A percentile compares a stretch with the other conserved stretches of the same genome.
These are phyloP conservation scores for Chytridium lagenaria DNA, from an alignment of 371 early-diverging fungal species.

Conservation along the genomic window DNA sequence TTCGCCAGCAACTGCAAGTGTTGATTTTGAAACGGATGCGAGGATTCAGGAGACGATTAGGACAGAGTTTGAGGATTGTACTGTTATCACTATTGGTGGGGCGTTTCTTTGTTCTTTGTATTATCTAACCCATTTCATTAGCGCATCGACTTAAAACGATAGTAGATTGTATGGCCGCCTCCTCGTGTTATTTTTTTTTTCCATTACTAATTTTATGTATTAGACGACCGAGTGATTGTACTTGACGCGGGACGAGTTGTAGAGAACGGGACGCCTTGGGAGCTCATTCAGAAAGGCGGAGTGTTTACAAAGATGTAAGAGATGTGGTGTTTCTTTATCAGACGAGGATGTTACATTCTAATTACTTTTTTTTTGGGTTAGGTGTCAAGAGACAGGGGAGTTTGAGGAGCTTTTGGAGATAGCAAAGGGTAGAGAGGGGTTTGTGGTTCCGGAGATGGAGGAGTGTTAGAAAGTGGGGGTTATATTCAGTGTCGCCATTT, in stretches of 20 bases:
- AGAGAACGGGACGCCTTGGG: slow-evolving; percentile 57
- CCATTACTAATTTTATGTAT: slow-evolving; percentile 13
- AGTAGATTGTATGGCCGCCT: background rate
- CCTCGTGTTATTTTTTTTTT: slow-evolving; percentile 24
- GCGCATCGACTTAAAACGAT: too few relatives aligned
- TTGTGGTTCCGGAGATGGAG: too few relatives aligned
- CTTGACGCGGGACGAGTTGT: slow-evolving; percentile 71
- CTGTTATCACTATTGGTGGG: slow-evolving; percentile 53
- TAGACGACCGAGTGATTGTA: slow-evolving; percentile 81
- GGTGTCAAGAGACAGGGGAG: too few relatives aligned
- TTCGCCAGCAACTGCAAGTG: slow-evolving; percentile 50
- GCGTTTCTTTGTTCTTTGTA: too few relatives aligned
- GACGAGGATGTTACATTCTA: too few relatives aligned
- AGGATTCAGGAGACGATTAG: slow-evolving; percentile 72
- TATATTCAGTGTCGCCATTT: too few relatives aligned
- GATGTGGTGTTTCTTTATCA: too few relatives aligned
- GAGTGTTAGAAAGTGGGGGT: too few relatives aligned
- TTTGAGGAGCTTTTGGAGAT: too few relatives aligned
- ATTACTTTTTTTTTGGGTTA: too few relatives aligned
- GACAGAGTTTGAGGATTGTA: slow-evolving; percentile 64
- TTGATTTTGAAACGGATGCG: slow-evolving; percentile 74
- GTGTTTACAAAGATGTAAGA: background rate
- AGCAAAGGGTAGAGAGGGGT: too few relatives aligned
- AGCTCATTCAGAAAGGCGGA: slow-evolving; percentile 11
- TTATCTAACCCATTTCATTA: too few relatives aligned